These are phyloP conservation scores for Komagataella kurtzmanii DNA, from an alignment of 805 yeast species.

Conservation along the genomic window DNA sequence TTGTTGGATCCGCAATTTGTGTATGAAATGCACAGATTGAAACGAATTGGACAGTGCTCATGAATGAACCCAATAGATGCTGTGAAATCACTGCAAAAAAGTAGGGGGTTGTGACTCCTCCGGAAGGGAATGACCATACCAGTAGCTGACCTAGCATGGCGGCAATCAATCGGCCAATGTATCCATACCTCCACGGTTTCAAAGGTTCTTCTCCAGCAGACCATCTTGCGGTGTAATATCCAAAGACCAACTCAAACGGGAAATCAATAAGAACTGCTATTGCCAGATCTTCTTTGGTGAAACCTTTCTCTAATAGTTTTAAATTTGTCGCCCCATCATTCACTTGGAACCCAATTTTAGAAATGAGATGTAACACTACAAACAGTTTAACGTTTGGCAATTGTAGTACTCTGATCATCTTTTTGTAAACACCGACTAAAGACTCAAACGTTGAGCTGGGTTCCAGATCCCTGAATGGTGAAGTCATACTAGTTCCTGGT, in stretches of 20 bases:
- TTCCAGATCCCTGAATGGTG: constrained; percentile 5
- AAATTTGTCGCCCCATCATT: constrained; percentile 93
- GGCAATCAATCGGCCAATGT: constrained; percentile 64
- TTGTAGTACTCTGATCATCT: constrained; percentile 59
- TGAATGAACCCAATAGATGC: constrained; percentile 77
- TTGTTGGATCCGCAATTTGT: constrained; percentile 84
- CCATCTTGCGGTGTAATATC: constrained; percentile 94
- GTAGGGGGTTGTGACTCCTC: constrained; percentile 35
- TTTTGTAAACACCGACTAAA: constrained; percentile 27
- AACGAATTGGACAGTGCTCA: constrained; percentile 92
- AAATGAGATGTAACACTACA: constrained; percentile 58
- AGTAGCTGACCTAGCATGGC: constrained; percentile 66
- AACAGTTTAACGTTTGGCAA: constrained; percentile 63
- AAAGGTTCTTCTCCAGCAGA: constrained; percentile 67
- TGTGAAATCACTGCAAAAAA: constrained; percentile 66
- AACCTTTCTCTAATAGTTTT: constrained; percentile 81
- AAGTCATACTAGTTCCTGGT: constrained; percentile 12
- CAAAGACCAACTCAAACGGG: constrained; percentile 91
- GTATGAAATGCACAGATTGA: constrained; percentile 93
- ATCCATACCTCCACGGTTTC: constrained; percentile 84
- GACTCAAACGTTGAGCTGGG: not conserved
- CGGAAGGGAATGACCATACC: constrained; percentile 58
- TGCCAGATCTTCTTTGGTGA: constrained; percentile 87
- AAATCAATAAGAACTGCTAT: constrained; percentile 87
- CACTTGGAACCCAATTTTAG: constrained; percentile 89